Base-by-base conservation (phyloP, 345 rosid genomes). In the Camelina laxa region DNA sequence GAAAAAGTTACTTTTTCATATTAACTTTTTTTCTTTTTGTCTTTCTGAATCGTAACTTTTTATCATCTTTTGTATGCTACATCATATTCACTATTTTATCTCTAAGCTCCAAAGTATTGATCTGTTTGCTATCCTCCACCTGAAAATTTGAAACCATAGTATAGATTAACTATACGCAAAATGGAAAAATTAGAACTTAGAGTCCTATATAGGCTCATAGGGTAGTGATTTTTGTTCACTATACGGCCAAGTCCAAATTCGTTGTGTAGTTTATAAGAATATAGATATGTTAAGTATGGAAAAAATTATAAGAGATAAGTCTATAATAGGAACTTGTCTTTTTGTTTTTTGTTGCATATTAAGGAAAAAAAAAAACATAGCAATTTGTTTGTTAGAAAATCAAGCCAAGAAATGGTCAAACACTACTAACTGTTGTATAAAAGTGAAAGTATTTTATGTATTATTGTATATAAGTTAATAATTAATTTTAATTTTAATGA, bases 81-180 rank as follows among this genome's bases (percentile, higher is more conserved):
- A 48, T 47, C 42, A 48, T 47, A 65, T 35, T 76, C 35, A 13
- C 3, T 64, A 76, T 64, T 27, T 77, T 77, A 10, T 71, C 72
- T 50, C 66, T 41, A 30, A 77, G 68, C 73, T 77, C 69, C 48
- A 51, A 41, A 9, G 59, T 9, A 50, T 77, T 53, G 42, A 71
- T 33, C 10, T 77, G 7, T 41, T 6, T 12, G 33, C 62, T 76
- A 39, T 30, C 20, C 1, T 44, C 57, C 8, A 51, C 80, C 80
- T 77, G 80, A 65, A 64, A 55, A 15, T 39, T 48, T 45, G 67
- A 65, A 58, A 70, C 8, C 65, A 69, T 24, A 33, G 24, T 41
- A 38, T 63, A 7, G 39, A 49, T 17, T 63, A 4, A 3, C 30
- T 61, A 13, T 5, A 13, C 2, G 4, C 3, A 70, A 56, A 17